Base-by-base conservation (phyloP, 768 basidiomycete species). In the Glaciozyma antarctica region DNA sequence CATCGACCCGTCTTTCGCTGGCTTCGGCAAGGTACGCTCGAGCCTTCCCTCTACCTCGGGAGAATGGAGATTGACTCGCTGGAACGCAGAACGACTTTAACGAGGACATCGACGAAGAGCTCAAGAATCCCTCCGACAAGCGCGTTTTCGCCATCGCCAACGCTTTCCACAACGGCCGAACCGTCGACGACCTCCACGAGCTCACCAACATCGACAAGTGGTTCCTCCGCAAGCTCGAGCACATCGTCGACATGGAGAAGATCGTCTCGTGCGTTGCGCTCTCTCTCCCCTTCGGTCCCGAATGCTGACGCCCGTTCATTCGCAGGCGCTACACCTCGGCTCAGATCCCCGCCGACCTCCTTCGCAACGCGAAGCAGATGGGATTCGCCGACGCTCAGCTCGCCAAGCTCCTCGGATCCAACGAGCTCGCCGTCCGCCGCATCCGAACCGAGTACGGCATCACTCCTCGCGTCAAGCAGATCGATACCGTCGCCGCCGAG, bases 171-270 rank as follows among this genome's bases (percentile, higher is more conserved):
- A 82, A 84, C 51, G 94, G 92, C 17, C 94, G 97, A 75, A 87
- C 86, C 60, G 88, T 99, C 64, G 90, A 99, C 68, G 92, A 92
- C 78, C 85, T 99, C 73, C 92, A 91, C 86, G 85, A 92, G 76
- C 90, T 97, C 87, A 93, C 92, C 60, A 94, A 88, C 77, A 97
- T 99, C 71, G 94, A 98, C 80, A 91, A 87, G 77, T 99, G 94
- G 94, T 99, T 99, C 82, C 78, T 99, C 75, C 89, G 84, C 63
- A 88, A 86, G 77, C 83, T 99, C 44, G 81, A 88, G 75, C 81
- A 88, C 71, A 87, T 98, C 67, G 85, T 83, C 75, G 81, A 83
- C 72, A 87, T 92, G 81, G 92, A 95, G 77, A 79, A 84, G 66
- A 78, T 75, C 49, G 79, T 97, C 52, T 82, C 81, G 92, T 93